These are phyloP conservation scores for Stenogyne calaminthoides DNA, from an alignment of 305 asterid species.

Conservation along the genomic window DNA sequence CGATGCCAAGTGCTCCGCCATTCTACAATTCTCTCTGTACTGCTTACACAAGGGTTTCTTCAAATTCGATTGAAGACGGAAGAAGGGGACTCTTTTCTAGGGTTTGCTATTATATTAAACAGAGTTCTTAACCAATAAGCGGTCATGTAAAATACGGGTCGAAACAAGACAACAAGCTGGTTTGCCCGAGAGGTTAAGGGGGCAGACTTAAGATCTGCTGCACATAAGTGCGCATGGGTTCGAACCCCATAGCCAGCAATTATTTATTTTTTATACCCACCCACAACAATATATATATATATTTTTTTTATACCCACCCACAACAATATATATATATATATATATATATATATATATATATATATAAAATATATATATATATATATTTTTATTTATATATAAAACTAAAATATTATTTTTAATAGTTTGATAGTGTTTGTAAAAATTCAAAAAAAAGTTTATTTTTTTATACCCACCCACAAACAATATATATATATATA, in stretches of 20 bases:
- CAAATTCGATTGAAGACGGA: conserved; percentile 17
- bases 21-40: conserved; percentile 4
- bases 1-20: conserved; percentile 97
- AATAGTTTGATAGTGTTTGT: no score
- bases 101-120: conserved; percentile 21
- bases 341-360: no score
- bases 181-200: conserved; percentile 98
- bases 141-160: background rate
- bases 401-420: no score
- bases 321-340: no score
- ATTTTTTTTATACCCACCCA: no score
- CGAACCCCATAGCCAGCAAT: conserved; percentile 88
- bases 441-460: no score
- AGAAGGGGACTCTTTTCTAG: conserved; percentile 6
- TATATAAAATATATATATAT: no score
- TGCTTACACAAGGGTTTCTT: conserved; percentile 3
- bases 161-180: conserved; percentile 40
- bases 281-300: no score
- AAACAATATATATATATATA: no score
- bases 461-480: no score
- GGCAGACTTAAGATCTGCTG: conserved; percentile 98
- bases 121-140: no score
- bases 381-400: no score
- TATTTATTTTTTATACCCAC: background rate
- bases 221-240: conserved; percentile 94